These are phyloP conservation scores for Kodamaea arcana DNA, from an alignment of 1,139 yeast species.

Conservation along the genomic window DNA sequence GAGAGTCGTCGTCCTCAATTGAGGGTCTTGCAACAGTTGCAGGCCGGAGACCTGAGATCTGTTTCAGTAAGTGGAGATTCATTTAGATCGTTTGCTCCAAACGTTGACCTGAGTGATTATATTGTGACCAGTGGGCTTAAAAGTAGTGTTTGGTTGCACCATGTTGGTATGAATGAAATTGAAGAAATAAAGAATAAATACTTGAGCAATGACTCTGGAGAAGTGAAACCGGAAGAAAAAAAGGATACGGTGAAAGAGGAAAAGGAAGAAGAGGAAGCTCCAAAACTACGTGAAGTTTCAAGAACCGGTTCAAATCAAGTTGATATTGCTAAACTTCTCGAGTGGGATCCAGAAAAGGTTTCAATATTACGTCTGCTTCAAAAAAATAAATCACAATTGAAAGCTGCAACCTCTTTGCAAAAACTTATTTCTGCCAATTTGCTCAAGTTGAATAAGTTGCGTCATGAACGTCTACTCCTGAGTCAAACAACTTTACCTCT, in stretches of 20 bases:
- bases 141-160: slow-evolving; percentile 75
- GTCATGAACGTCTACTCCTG: slow-evolving; percentile 51
- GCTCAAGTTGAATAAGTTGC: slow-evolving; percentile 56
- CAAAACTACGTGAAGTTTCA: slow-evolving; percentile 1
- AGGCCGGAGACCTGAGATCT: slow-evolving; percentile 2
- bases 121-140: slow-evolving; percentile 62
- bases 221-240: slow-evolving; percentile 1
- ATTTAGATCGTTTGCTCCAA: slow-evolving; percentile 74
- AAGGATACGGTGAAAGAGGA: slow-evolving; percentile 5
- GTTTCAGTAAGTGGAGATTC: slow-evolving; percentile 32
- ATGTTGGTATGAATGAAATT: slow-evolving; percentile 55
- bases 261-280: slow-evolving; percentile 11
- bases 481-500: slow-evolving; percentile 28
- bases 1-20: slow-evolving; percentile 10
- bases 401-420: slow-evolving; percentile 34
- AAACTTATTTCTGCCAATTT: slow-evolving; percentile 54
- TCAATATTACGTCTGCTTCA: slow-evolving; percentile 25
- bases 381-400: slow-evolving; percentile 22
- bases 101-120: slow-evolving; percentile 64
- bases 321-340: slow-evolving; percentile 24
- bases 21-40: slow-evolving; percentile 12
- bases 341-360: slow-evolving; percentile 36
- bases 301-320: slow-evolving; percentile 1
- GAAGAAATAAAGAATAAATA: slow-evolving; percentile 31
- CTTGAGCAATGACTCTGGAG: slow-evolving; percentile 9